Evolutionary conservation across 23 red algal genomes (phyloP).

Genomic region (Cyanidiococcus yangmingshanensis): DNA sequence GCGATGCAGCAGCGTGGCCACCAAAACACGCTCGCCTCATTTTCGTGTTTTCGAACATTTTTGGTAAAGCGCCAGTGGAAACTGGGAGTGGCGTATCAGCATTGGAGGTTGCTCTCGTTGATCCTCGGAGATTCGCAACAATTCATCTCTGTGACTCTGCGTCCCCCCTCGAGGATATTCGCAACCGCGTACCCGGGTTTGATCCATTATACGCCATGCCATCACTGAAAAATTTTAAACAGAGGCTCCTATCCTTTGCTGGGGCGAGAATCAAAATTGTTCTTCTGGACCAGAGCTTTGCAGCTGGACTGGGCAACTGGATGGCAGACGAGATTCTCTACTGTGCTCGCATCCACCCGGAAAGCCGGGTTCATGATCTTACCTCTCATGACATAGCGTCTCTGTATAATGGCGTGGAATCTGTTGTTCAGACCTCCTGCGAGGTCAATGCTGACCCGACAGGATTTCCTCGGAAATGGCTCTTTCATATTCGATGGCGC

Average conservation of each 20-base stretch:
- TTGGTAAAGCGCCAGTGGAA: not conserved
- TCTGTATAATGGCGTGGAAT: not conserved
- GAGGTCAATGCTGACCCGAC: not conserved
- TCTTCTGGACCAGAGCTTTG: slow-evolving; percentile 1
- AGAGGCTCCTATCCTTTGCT: not conserved
- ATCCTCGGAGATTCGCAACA: not conserved
- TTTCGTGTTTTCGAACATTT: not conserved
- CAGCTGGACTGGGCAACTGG: slow-evolving; percentile 3
- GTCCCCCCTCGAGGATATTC: not conserved
- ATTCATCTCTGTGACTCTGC: not conserved
- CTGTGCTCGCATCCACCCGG: not conserved
- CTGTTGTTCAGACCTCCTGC: not conserved
- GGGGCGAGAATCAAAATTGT: not conserved
- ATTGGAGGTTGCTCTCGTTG: not conserved
- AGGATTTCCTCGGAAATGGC: not conserved
- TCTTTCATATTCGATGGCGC: slow-evolving; percentile 8
- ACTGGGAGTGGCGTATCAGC: not conserved
- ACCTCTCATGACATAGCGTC: not conserved
- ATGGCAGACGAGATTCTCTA: slow-evolving; percentile 8
- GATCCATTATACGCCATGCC: not conserved
- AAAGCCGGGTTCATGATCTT: not conserved
- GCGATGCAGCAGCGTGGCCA: not conserved
- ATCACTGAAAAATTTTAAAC: not conserved
- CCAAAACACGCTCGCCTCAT: not conserved
- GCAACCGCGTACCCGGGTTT: not conserved